These are phyloP conservation scores for Trichoderma brevicompactum DNA, from an alignment of 2,329 filamentous ascomycete genomes.

Conservation along the genomic window DNA sequence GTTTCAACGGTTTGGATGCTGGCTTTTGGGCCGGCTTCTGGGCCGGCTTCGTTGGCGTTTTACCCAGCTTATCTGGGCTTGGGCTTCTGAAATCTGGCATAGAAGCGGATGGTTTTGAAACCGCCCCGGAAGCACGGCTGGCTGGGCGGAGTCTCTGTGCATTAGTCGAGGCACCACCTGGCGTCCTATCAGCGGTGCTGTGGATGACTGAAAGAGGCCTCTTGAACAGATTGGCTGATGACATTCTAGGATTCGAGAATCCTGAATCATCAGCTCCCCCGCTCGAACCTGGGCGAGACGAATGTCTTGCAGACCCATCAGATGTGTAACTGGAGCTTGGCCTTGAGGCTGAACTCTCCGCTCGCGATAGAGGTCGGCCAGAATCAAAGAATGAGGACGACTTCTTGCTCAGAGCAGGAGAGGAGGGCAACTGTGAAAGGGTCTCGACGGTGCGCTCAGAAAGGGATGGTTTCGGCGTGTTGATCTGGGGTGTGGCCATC, in stretches of 20 bases:
- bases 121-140: constrained; percentile 34
- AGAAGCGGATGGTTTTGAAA: constrained; percentile 36
- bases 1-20: constrained; percentile 51
- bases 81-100: constrained; percentile 40
- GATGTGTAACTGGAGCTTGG: constrained; percentile 65
- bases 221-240: constrained; percentile 50
- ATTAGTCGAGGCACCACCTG: constrained; percentile 32
- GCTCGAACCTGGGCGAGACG: constrained; percentile 60
- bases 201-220: constrained; percentile 49
- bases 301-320: constrained; percentile 59
- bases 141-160: constrained; percentile 37
- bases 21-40: constrained; percentile 55
- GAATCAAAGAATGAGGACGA: constrained; percentile 74
- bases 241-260: constrained; percentile 48
- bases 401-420: constrained; percentile 69
- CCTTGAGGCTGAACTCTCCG: constrained; percentile 51
- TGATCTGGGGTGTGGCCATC: constrained; percentile 32
- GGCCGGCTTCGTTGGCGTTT: constrained; percentile 45
- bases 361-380: constrained; percentile 59
- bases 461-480: constrained; percentile 60
- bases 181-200: constrained; percentile 48
- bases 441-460: constrained; percentile 88
- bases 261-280: constrained; percentile 50
- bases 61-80: constrained; percentile 46
- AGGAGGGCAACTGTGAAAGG: constrained; percentile 75